Conservation (phyloP, 768 basidiomycete species). For the Pisolithus sp. region DNA sequence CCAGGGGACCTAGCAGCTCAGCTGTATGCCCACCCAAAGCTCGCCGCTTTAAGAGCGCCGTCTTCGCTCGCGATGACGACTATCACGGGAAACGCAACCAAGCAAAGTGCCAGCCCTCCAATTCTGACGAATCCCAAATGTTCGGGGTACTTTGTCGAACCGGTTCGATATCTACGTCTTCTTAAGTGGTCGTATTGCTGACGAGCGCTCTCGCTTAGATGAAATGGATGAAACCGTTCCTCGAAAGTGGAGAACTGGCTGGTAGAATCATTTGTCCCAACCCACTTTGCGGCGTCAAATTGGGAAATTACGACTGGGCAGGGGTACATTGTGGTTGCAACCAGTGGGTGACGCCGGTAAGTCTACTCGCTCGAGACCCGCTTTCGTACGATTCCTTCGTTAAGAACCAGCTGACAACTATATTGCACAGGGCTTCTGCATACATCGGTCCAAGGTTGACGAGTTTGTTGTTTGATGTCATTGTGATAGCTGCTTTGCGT, state of each 20-base stretch:
- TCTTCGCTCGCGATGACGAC: slow-evolving; percentile 24
- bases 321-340: slow-evolving; percentile 88
- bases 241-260: slow-evolving; percentile 66
- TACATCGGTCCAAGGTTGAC: slow-evolving; percentile 63
- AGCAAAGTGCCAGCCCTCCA: slow-evolving; percentile 41
- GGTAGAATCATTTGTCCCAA: slow-evolving; percentile 95
- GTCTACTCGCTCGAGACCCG: slow-evolving; percentile 18
- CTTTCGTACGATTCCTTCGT: neutral
- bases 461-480: slow-evolving; percentile 37
- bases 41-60: slow-evolving; percentile 39
- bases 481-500: neutral
- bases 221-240: slow-evolving; percentile 91
- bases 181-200: neutral
- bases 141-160: slow-evolving; percentile 96
- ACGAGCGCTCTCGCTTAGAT: slow-evolving; percentile 41
- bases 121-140: slow-evolving; percentile 77
- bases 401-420: neutral
- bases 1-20: slow-evolving; percentile 39
- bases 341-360: slow-evolving; percentile 86
- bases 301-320: slow-evolving; percentile 97
- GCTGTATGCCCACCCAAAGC: slow-evolving; percentile 39
- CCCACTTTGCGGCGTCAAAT: slow-evolving; percentile 80
- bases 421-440: slow-evolving; percentile 50
- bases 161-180: slow-evolving; percentile 47
- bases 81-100: slow-evolving; percentile 8